Evolutionary conservation across 106 monocot species (phyloP).

Genomic region (Phalaenopsis aphrodite): DNA sequence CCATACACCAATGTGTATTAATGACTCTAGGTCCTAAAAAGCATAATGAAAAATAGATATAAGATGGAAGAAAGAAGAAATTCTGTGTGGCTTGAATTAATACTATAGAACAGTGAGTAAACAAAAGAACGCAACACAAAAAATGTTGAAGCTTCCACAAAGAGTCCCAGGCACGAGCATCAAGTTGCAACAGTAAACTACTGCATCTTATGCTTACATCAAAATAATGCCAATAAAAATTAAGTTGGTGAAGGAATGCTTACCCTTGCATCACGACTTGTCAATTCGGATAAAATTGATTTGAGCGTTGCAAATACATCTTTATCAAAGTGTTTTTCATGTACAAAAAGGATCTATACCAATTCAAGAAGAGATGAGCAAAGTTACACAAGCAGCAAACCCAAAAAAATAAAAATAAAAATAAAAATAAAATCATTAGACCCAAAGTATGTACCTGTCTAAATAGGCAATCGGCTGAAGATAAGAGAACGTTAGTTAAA

Average conservation of each 20-base stretch:
- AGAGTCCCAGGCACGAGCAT: neutral
- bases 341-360: conserved; percentile 63
- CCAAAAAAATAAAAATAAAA: neutral
- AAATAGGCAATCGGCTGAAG: conserved; percentile 55
- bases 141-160: neutral
- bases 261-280: conserved; percentile 28
- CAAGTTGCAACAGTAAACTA: neutral
- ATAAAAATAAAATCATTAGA: neutral
- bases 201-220: neutral
- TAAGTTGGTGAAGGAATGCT: neutral
- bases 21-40: neutral
- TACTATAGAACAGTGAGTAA: neutral
- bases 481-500: conserved; percentile 36
- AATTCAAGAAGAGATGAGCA: conserved; percentile 8
- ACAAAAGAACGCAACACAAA: too few species aligned
- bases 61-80: neutral
- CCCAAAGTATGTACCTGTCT: conserved; percentile 47
- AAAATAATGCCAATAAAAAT: neutral
- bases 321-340: conserved; percentile 56
- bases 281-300: conserved; percentile 17
- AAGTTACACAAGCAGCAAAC: neutral
- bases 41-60: neutral
- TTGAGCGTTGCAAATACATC: conserved; percentile 36
- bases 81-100: neutral
- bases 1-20: neutral